A percentile compares a stretch with the other conserved stretches of the same genome.
phyloP scores from a whole-genome alignment of 1,284 basidiomycete genomes.

The Leccinum subrobustum region DNA sequence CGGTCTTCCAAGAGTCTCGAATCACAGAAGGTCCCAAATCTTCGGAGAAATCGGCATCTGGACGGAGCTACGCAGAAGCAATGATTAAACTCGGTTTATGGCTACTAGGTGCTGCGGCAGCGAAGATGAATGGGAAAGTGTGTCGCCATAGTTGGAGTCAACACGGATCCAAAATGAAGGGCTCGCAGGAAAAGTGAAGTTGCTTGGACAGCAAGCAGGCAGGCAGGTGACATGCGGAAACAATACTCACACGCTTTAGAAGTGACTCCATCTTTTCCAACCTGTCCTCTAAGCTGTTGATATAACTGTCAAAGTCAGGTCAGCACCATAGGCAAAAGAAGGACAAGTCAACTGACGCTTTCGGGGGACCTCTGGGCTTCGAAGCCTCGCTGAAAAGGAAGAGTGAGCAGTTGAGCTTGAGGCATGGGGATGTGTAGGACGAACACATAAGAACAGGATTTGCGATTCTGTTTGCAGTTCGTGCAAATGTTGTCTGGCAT shows the following conservation, averaged over 20 bases:
- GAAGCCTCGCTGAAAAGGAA: slow-evolving; percentile 58
- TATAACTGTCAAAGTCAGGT: slow-evolving; percentile 48
- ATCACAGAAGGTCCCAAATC: slow-evolving; percentile 69
- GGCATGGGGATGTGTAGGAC: slow-evolving; percentile 26
- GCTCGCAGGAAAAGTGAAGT: background rate
- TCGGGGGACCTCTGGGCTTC: slow-evolving; percentile 80
- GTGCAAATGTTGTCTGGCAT: slow-evolving; percentile 64
- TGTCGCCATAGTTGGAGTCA: background rate
- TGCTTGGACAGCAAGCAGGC: background rate
- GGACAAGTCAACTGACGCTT: slow-evolving; percentile 54
- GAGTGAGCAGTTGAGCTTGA: background rate
- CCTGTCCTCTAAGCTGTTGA: slow-evolving; percentile 75
- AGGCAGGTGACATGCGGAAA: background rate
- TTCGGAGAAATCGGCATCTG: slow-evolving; percentile 62
- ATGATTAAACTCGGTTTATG: slow-evolving; percentile 11
- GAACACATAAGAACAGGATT: slow-evolving; percentile 73
- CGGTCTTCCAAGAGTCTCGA: slow-evolving; percentile 71
- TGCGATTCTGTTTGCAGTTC: slow-evolving; percentile 65
- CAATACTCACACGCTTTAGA: slow-evolving; percentile 55
- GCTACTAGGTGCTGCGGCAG: background rate
- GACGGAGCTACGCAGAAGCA: slow-evolving; percentile 53
- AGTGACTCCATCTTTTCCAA: slow-evolving; percentile 71
- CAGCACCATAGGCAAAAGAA: background rate
- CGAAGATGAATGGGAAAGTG: slow-evolving; percentile 1
- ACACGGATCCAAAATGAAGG: background rate